Percentiles rank a stretch among this genome's conserved stretches.
Evolutionary conservation across 257 asterid genomes (phyloP).

Genomic region (Gentiana straminea): DNA sequence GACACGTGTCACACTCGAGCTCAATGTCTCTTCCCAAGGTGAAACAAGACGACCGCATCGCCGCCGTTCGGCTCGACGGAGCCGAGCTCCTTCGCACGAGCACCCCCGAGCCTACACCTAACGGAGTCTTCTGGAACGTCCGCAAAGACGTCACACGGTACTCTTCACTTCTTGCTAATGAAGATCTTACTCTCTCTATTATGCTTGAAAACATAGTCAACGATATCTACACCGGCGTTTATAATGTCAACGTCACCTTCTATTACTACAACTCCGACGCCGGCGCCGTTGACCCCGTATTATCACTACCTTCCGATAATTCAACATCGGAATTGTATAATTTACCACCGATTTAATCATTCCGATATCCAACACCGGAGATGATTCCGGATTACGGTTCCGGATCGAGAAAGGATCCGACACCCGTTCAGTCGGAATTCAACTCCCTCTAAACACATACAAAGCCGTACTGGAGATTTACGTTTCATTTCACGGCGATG

Average conservation of each 20-base stretch:
- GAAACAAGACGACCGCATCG: conserved; percentile 72
- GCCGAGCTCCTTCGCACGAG: conserved; percentile 80
- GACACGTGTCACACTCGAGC: conserved; percentile 46
- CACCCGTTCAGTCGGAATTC: conserved; percentile 24
- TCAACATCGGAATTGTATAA: conserved; percentile 24
- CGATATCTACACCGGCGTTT: conserved; percentile 51
- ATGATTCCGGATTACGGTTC: conserved; percentile 65
- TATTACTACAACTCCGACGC: conserved; percentile 40
- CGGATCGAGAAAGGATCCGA: conserved; percentile 41
- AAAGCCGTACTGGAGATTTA: conserved; percentile 73
- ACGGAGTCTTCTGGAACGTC: conserved; percentile 57
- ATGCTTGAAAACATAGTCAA: conserved; percentile 75
- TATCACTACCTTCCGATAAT: conserved; percentile 5
- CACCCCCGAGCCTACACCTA: conserved; percentile 62
- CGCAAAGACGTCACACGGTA: conserved; percentile 64
- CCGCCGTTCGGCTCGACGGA: conserved; percentile 80
- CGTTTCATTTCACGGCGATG: conserved; percentile 65
- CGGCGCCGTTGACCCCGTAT: background rate
- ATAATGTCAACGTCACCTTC: conserved; percentile 45
- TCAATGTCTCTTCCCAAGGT: conserved; percentile 56
- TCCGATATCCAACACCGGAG: conserved; percentile 50
- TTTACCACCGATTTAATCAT: conserved; percentile 60
- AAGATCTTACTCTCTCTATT: conserved; percentile 47
- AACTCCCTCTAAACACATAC: conserved; percentile 50
- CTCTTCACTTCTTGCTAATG: conserved; percentile 39